Evolutionary conservation across 345 rosid genomes (phyloP).

Genomic region (Durio zibethinus): DNA sequence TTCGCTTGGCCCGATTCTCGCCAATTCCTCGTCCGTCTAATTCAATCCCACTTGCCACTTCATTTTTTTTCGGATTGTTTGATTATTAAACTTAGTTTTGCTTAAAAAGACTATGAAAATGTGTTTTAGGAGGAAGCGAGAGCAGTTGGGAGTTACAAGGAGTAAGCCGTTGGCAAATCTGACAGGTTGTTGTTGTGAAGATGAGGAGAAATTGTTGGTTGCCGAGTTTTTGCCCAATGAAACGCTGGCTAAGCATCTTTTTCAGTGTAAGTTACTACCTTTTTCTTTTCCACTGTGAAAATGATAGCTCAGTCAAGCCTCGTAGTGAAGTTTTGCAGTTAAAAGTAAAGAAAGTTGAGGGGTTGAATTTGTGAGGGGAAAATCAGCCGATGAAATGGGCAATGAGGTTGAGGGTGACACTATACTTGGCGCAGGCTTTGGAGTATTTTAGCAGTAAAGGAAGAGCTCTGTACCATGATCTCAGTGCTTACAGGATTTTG

Average conservation of each 20-base stretch:
- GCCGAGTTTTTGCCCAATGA: conserved; percentile 95
- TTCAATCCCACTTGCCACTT: background rate
- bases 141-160: conserved; percentile 81
- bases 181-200: conserved; percentile 87
- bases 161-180: conserved; percentile 81
- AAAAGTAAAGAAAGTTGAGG: background rate
- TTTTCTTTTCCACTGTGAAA: background rate
- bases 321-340: background rate
- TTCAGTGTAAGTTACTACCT: conserved; percentile 62
- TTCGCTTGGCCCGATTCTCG: conserved; percentile 95
- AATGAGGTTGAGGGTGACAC: conserved; percentile 91
- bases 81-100: background rate
- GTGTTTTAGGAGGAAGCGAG: conserved; percentile 78
- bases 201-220: conserved; percentile 83
- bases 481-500: conserved; percentile 87
- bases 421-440: conserved; percentile 83
- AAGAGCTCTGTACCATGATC: conserved; percentile 92
- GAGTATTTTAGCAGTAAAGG: conserved; percentile 88
- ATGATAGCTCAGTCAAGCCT: background rate
- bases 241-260: conserved; percentile 92
- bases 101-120: background rate
- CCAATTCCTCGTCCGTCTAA: conserved; percentile 72
- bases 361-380: conserved; percentile 57
- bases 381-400: conserved; percentile 98
- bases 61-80: background rate